Conservation (phyloP, 805 yeast genomes). For the Ogataea salicorniae region DNA sequence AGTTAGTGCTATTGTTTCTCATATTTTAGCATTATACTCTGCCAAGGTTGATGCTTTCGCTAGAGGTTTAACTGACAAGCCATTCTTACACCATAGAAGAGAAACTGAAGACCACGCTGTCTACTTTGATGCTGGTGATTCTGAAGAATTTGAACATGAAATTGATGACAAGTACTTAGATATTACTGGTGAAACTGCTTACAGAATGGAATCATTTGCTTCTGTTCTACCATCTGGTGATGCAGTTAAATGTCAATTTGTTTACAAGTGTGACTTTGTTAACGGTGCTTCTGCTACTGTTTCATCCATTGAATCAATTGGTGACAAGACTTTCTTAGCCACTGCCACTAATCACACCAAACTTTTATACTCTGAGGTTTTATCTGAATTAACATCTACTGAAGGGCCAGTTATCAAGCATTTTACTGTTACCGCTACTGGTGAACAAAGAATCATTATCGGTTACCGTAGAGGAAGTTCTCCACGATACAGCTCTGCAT, state of each 20-base stretch:
- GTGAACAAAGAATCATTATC: conserved; percentile 82
- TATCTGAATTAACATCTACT: conserved; percentile 60
- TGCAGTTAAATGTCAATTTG: conserved; percentile 61
- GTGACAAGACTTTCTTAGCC: conserved; percentile 72
- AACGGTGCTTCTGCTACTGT: conserved; percentile 28
- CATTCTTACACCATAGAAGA: conserved; percentile 71
- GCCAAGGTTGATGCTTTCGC: conserved; percentile 90
- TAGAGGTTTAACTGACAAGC: conserved; percentile 43
- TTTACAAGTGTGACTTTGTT: conserved; percentile 64
- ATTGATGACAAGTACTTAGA: conserved; percentile 83
- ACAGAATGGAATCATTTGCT: conserved; percentile 74
- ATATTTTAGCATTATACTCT: conserved; percentile 84
- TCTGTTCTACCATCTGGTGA: conserved; percentile 55
- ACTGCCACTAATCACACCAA: conserved; percentile 80
- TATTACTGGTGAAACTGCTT: conserved; percentile 37
- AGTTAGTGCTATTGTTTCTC: conserved; percentile 72
- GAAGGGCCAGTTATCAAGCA: conserved; percentile 93
- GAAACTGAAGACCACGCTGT: conserved; percentile 85
- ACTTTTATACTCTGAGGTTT: conserved; percentile 64
- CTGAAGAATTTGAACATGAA: conserved; percentile 55
- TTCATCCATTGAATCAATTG: conserved; percentile 58
- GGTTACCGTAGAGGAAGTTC: conserved; percentile 84
- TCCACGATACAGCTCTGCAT: conserved; percentile 81
- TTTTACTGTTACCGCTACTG: conserved; percentile 69
- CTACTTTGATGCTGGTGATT: conserved; percentile 67